phyloP scores from a whole-genome alignment of 2,329 filamentous ascomycete species.

The Colletotrichum tanaceti region DNA sequence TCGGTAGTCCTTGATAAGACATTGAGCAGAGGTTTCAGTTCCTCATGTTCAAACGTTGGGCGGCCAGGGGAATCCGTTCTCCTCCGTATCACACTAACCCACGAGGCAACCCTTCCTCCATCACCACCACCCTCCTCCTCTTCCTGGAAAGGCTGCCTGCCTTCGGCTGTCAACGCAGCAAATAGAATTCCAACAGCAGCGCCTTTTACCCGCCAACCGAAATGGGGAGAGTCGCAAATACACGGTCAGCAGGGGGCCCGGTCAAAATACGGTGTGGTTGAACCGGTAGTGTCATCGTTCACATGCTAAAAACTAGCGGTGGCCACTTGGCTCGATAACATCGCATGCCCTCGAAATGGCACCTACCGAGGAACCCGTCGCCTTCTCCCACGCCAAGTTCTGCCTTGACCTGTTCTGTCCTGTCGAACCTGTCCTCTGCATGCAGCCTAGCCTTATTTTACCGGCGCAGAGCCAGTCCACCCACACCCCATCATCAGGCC shows the following conservation, averaged over 20 bases:
- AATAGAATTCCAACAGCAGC: slow-evolving; percentile 16
- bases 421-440: slow-evolving; percentile 16
- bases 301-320: slow-evolving; percentile 38
- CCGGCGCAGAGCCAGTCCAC: slow-evolving; percentile 14
- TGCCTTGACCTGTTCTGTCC: slow-evolving; percentile 24
- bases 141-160: slow-evolving; percentile 16
- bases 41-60: not conserved
- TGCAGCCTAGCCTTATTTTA: slow-evolving; percentile 9
- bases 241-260: slow-evolving; percentile 18
- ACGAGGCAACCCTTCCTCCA: slow-evolving; percentile 5
- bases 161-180: slow-evolving; percentile 15
- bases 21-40: not conserved
- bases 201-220: slow-evolving; percentile 33
- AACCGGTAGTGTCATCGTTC: slow-evolving; percentile 30
- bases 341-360: slow-evolving; percentile 21
- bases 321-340: slow-evolving; percentile 18
- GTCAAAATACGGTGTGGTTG: slow-evolving; percentile 12
- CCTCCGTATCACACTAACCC: slow-evolving; percentile 22
- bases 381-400: slow-evolving; percentile 10
- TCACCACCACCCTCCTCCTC: not conserved
- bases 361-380: slow-evolving; percentile 34
- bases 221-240: slow-evolving; percentile 26
- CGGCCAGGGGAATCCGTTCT: not conserved
- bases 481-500: slow-evolving; percentile 18
- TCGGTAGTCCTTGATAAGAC: not conserved